These are phyloP conservation scores for Chytriomyces sp. DNA, from an alignment of 192 early-diverging fungal species.

Conservation along the genomic window DNA sequence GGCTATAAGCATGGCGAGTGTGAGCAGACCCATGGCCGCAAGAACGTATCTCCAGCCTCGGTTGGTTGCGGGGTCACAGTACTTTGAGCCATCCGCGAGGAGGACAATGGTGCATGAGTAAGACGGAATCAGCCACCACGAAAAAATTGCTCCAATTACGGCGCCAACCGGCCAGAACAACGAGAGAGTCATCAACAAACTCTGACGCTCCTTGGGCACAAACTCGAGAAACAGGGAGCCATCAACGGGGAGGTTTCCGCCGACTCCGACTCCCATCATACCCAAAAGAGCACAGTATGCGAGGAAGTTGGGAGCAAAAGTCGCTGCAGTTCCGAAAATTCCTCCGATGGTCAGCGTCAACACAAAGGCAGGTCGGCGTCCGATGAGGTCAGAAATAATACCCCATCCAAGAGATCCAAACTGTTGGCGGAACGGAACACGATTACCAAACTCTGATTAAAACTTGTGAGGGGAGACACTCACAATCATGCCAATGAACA, in stretches of 20 bases:
- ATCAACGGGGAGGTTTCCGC: conserved; percentile 70
- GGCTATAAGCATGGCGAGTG: conserved; percentile 69
- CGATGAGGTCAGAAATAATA: conserved; percentile 69
- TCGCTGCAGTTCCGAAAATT: conserved; percentile 69
- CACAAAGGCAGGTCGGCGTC: conserved; percentile 72
- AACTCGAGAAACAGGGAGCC: conserved; percentile 85
- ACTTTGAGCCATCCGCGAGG: neutral
- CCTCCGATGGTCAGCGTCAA: conserved; percentile 73
- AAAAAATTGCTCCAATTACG: conserved; percentile 67
- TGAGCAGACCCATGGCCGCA: conserved; percentile 59
- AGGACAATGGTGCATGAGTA: conserved; percentile 41
- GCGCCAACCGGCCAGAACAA: conserved; percentile 84
- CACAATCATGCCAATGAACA: conserved; percentile 79
- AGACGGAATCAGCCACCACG: conserved; percentile 65
- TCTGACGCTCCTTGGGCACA: conserved; percentile 74
- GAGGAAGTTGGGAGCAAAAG: conserved; percentile 67
- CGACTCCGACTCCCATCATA: conserved; percentile 74
- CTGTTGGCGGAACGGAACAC: neutral
- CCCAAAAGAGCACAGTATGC: conserved; percentile 46
- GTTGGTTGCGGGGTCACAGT: conserved; percentile 5
- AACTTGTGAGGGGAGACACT: neutral
- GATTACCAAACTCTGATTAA: no score
- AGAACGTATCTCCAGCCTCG: conserved; percentile 69
- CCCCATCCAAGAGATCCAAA: conserved; percentile 81
- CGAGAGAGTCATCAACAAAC: conserved; percentile 79